phyloP scores from a whole-genome alignment of 148 eudicot genomes.

The Nyssa sinensis region DNA sequence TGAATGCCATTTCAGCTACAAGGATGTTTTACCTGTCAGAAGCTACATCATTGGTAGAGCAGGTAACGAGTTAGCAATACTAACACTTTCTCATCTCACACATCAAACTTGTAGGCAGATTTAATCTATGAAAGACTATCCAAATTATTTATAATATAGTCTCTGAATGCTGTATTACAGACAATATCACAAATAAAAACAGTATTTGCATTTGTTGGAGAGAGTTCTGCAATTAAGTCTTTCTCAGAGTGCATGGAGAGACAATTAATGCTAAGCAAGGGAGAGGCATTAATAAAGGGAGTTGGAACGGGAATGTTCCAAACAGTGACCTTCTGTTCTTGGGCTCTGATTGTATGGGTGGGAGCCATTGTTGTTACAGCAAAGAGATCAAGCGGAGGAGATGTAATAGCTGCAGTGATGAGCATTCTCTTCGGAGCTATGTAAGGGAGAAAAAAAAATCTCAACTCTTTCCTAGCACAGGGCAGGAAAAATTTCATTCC shows the following conservation, averaged over 20 bases:
- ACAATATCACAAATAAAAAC: slow-evolving; percentile 51
- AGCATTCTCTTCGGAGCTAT: slow-evolving; percentile 56
- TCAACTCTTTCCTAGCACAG: not conserved
- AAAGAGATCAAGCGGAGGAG: slow-evolving; percentile 44
- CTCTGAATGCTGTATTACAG: slow-evolving; percentile 21
- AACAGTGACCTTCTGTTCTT: slow-evolving; percentile 45
- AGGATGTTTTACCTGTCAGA: slow-evolving; percentile 37
- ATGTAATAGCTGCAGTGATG: slow-evolving; percentile 55
- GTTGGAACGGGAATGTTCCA: slow-evolving; percentile 50
- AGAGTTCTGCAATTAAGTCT: slow-evolving; percentile 36
- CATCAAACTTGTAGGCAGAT: not conserved
- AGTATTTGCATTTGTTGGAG: slow-evolving; percentile 55
- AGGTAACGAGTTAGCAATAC: slow-evolving; percentile 24
- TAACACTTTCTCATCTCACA: not conserved
- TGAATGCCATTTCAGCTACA: slow-evolving; percentile 37
- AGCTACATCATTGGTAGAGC: slow-evolving; percentile 50
- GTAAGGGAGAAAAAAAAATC: slow-evolving; percentile 25
- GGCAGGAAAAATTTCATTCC: not conserved
- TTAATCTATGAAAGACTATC: not conserved
- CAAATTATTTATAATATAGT: not conserved
- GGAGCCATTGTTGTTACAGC: slow-evolving; percentile 47
- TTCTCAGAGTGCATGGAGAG: slow-evolving; percentile 39
- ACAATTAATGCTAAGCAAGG: slow-evolving; percentile 33
- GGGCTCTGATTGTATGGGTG: slow-evolving; percentile 57
- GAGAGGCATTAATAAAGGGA: slow-evolving; percentile 48